Evolutionary conservation across 1,284 basidiomycete species (phyloP).

Genomic region (Neolentinus lepideus): DNA sequence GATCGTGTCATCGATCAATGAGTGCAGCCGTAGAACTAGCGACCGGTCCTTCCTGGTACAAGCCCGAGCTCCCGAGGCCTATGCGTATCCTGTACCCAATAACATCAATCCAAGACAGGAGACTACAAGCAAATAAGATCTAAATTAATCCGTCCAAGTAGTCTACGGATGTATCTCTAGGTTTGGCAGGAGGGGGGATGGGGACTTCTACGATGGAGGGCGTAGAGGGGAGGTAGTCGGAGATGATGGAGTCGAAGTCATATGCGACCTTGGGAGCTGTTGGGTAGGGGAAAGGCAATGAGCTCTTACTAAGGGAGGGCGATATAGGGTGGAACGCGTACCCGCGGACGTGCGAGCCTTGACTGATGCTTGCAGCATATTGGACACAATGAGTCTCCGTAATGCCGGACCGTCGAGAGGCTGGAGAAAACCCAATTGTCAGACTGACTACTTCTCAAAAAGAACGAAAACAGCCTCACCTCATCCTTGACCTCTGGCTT

Average conservation of each 20-base stretch:
- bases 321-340: slow-evolving; percentile 22
- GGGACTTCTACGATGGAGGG: slow-evolving; percentile 15
- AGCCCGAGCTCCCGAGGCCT: no score
- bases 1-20: no score
- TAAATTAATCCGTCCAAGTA: slow-evolving; percentile 41
- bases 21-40: no score
- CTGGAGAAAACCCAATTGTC: slow-evolving; percentile 17
- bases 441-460: slow-evolving; percentile 2
- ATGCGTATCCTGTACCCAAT: no score
- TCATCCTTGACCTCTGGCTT: slow-evolving; percentile 31
- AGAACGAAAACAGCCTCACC: slow-evolving; percentile 9
- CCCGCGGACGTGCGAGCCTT: slow-evolving; percentile 41
- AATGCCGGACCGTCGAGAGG: slow-evolving; percentile 66
- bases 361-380: slow-evolving; percentile 56
- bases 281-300: slow-evolving; percentile 22
- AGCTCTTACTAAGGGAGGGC: not conserved
- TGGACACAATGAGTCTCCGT: slow-evolving; percentile 65
- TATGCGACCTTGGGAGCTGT: slow-evolving; percentile 30
- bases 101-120: no score
- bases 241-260: slow-evolving; percentile 65
- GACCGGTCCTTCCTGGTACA: no score
- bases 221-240: slow-evolving; percentile 50
- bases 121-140: not conserved
- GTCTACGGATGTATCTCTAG: slow-evolving; percentile 18
- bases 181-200: slow-evolving; percentile 13